Base-by-base conservation (phyloP, 345 rosid genomes). In the Reutealis trisperma region DNA sequence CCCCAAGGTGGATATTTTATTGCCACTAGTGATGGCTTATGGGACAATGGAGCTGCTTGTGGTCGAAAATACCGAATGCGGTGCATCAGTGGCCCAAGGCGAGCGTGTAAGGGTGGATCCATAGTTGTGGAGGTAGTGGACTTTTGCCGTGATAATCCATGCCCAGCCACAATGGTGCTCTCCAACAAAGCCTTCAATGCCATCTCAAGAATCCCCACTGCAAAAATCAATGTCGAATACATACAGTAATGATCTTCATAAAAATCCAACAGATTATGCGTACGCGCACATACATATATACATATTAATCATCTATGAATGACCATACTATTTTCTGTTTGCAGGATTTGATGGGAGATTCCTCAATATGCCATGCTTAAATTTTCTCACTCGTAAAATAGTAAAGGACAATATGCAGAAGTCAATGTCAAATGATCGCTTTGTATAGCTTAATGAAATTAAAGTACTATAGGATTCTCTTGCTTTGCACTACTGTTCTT, bases 31-130 rank as follows among this genome's bases (percentile, higher is more conserved):
- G 82, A 85, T 62, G 86, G 77, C 1, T 27, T 83, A 71, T 83
- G 86, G 86, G 86, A 83, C 51, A 83, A 81, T 1, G 78, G 83
- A 1, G 86, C 88, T 1, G 88, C 88, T 6, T 85, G 86, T 34
- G 78, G 80, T 32, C 64, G 85, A 19, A 60, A 80, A 44, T 85
- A 85, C 24, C 18, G 82, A 58, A 2, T 77, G 78, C 5, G 81
- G 57, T 83, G 88, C 63, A 19, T 75, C 8, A 85, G 88, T 18
- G 88, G 86, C 14, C 59, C 52, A 14, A 74, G 81, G 0, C 71
- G 70, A 30, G 80, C 80, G 0, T 85, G 86, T 77, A 83, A 81
- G 65, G 79, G 3, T 0, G 80, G 69, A 13, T 75, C 67, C 5
- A 76, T 81, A n/a, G 84, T 78, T 22, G 88, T 85, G 5, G 79